A percentile compares a stretch with the other conserved stretches of the same genome.
phyloP scores from a whole-genome alignment of 306 rosid species.

The Potentilla sterilis region DNA sequence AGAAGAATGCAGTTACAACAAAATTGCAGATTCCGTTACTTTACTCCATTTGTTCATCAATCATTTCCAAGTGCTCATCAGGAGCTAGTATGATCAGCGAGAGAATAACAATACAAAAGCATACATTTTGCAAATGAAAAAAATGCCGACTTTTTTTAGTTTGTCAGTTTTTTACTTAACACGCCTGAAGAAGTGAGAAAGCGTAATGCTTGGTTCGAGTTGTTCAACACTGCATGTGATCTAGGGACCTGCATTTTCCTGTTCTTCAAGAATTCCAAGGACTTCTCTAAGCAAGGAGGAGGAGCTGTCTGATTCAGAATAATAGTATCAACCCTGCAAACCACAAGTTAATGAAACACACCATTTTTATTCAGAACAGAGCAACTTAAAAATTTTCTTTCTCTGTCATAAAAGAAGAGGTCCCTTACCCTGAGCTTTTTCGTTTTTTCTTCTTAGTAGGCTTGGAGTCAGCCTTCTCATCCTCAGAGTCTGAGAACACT shows the following conservation, averaged over 20 bases:
- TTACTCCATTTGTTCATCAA: not conserved
- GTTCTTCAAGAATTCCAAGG: slow-evolving; percentile 75
- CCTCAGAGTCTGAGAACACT: slow-evolving; percentile 55
- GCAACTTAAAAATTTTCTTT: not conserved
- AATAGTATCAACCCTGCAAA: slow-evolving; percentile 61
- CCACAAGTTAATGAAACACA: slow-evolving; percentile 11
- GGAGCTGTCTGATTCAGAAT: slow-evolving; percentile 54
- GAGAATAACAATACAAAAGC: not conserved
- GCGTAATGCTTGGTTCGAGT: slow-evolving; percentile 79
- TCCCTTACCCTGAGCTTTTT: slow-evolving; percentile 59
- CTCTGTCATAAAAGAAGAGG: not conserved
- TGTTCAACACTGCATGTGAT: slow-evolving; percentile 71
- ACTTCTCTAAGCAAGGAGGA: slow-evolving; percentile 57
- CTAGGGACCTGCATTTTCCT: slow-evolving; percentile 68
- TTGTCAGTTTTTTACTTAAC: slow-evolving; percentile 38
- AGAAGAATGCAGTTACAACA: not conserved
- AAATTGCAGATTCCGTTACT: not conserved
- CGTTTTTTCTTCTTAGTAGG: slow-evolving; percentile 49
- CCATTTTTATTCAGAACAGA: slow-evolving; percentile 6
- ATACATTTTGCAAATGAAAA: not conserved
- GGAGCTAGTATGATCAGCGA: not conserved
- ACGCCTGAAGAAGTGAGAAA: slow-evolving; percentile 62
- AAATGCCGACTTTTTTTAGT: not conserved
- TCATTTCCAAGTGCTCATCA: not conserved
- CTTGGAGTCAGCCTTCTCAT: slow-evolving; percentile 50